Conservation (phyloP, 192 early-diverging fungal species). For the Pilaira anomala region DNA sequence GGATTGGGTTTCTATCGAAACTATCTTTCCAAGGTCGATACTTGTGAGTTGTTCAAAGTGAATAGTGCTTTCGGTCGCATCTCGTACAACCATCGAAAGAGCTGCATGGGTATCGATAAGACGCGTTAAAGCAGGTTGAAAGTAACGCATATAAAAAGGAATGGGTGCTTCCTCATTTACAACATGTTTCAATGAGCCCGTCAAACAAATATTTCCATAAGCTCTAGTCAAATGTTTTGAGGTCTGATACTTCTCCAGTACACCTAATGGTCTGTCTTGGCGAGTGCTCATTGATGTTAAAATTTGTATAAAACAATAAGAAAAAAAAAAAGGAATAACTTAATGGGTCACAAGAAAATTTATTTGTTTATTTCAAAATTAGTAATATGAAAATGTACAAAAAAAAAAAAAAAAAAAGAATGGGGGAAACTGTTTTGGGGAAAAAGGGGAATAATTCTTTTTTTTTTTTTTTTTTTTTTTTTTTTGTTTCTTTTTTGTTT, state of each 20-base stretch:
- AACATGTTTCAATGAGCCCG: slow-evolving; percentile 11
- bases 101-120: slow-evolving; percentile 20
- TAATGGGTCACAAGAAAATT: background rate
- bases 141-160: slow-evolving; percentile 9
- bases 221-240: slow-evolving; percentile 21
- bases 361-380: background rate
- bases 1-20: background rate
- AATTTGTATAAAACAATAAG: background rate
- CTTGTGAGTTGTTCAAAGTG: slow-evolving; percentile 18
- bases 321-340: background rate
- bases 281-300: background rate
- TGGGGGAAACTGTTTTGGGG: background rate
- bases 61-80: background rate
- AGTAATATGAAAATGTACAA: background rate
- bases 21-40: slow-evolving; percentile 11
- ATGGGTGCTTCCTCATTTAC: background rate
- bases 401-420: background rate
- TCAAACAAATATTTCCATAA: slow-evolving; percentile 28
- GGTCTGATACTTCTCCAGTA: slow-evolving; percentile 34
- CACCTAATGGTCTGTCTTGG: slow-evolving; percentile 11
- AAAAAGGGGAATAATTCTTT: too few species aligned
- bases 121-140: slow-evolving; percentile 23
- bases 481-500: too few species aligned
- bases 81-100: slow-evolving; percentile 10
- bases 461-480: too few species aligned